Evolutionary conservation across 305 asterid species (phyloP).

Genomic region (Lippia alba): DNA sequence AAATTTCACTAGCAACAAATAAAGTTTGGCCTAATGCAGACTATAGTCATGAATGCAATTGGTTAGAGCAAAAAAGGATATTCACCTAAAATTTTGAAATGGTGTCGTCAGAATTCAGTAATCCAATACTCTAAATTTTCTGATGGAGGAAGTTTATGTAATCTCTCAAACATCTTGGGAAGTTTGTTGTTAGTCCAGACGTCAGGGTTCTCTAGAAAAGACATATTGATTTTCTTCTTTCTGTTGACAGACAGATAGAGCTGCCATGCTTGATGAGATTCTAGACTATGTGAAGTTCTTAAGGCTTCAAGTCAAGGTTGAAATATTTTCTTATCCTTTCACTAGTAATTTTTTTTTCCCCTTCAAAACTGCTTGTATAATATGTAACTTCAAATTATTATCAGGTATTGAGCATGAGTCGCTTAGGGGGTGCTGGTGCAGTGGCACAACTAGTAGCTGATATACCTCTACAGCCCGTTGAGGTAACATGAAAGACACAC

Average conservation of each 20-base stretch:
- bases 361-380: background rate
- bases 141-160: no score
- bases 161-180: no score
- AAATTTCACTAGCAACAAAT: no score
- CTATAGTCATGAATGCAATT: no score
- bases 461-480: conserved; percentile 74
- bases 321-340: background rate
- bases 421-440: conserved; percentile 95
- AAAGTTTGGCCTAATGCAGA: no score
- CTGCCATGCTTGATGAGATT: conserved; percentile 94
- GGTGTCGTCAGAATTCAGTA: no score
- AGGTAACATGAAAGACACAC: conserved; percentile 47
- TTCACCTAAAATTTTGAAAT: no score
- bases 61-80: no score
- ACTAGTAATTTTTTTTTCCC: background rate
- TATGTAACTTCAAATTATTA: conserved; percentile 16
- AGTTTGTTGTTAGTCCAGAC: no score
- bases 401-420: conserved; percentile 92
- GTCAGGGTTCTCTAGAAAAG: no score
- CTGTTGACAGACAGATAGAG: conserved; percentile 78
- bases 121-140: no score
- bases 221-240: background rate
- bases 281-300: conserved; percentile 95
- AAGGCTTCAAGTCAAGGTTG: conserved; percentile 94
- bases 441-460: conserved; percentile 91